Base-by-base conservation (phyloP, 1,139 yeast genomes). In the Candida anutae region DNA sequence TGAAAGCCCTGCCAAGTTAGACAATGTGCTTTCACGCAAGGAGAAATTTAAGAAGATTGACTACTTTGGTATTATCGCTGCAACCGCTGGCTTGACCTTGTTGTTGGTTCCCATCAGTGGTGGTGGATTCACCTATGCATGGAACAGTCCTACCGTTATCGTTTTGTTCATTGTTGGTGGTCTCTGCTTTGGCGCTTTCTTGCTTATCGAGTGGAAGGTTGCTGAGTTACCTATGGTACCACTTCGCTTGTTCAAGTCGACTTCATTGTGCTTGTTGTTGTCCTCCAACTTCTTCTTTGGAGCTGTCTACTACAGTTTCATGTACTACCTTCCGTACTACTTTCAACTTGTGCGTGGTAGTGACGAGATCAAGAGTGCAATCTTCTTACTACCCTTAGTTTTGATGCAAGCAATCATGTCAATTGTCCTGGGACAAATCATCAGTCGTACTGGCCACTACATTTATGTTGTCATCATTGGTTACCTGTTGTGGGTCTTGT, bases 171-270 rank as follows among this genome's bases (percentile, higher is more conserved):
- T 55, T 2, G 41, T 73, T 15, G 78, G 79, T 4, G 68, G 66
- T 1, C 33, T 53, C 0, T 54, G 60, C 16, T 47, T 71, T 17
- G 26, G 57, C 1, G 45, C 40, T 0, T 74, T 74, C 33, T 26
- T 73, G 2, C 22, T 67, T 5, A 51, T 66, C n/a, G 79, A 74
- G 42, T 56, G 65, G 56, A 70, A 61, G 35, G 26, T 66, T 3
- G 66, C 79, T 0, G 55, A 46, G 30, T 47, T 74, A 13, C 80
- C 81, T 6, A 68, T 74, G 69, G 54, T 74, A 21, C 78, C 78
- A n/a, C 47, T 72, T 25, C 42, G 59, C 21, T 43, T 71, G 21
- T 71, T 70, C 48, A 59, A 46, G 27, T 46, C 46, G 26, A 49
- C 55, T 3, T 54, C 66, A 15, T 53, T 70, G 28, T 50, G 66